These are phyloP conservation scores for Monosporascus sp. DNA, from an alignment of 2,329 filamentous ascomycete species.

Conservation along the genomic window DNA sequence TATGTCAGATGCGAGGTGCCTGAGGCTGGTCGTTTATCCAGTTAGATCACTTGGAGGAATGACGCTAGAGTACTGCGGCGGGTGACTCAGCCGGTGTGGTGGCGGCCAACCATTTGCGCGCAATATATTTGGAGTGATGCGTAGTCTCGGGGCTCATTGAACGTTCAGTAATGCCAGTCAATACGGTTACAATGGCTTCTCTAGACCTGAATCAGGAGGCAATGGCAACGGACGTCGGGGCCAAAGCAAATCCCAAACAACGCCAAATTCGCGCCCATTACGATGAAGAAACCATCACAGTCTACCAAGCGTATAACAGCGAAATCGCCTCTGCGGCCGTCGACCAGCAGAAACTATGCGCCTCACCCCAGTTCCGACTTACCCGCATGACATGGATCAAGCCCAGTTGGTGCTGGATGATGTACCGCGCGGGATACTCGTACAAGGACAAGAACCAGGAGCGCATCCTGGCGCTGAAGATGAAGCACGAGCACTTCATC, in stretches of 20 bases:
- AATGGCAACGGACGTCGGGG: not conserved
- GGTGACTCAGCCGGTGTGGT: too few relatives aligned
- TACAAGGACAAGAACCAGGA: constrained; percentile 50
- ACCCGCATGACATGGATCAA: constrained; percentile 62
- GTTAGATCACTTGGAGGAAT: too few relatives aligned
- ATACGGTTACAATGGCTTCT: not conserved
- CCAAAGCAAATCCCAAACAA: constrained; percentile 7
- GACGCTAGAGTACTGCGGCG: too few relatives aligned
- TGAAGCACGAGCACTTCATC: constrained; percentile 45
- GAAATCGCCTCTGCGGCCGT: constrained; percentile 50
- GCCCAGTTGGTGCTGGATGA: constrained; percentile 58
- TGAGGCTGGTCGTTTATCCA: too few relatives aligned
- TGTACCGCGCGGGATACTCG: constrained; percentile 57
- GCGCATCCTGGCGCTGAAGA: constrained; percentile 51
- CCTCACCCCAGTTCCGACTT: constrained; percentile 46
- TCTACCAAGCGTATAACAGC: constrained; percentile 56
- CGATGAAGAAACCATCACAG: constrained; percentile 46
- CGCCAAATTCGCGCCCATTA: constrained; percentile 49
- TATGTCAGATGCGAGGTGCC: too few relatives aligned
- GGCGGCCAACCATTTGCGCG: too few relatives aligned
- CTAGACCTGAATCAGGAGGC: not conserved
- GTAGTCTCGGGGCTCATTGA: too few relatives aligned
- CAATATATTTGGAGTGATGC: too few relatives aligned
- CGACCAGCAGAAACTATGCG: constrained; percentile 42
- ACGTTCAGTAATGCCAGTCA: too few relatives aligned